Base-by-base conservation (phyloP, 2,329 filamentous ascomycete species). In the Dactylella cylindrospora region DNA sequence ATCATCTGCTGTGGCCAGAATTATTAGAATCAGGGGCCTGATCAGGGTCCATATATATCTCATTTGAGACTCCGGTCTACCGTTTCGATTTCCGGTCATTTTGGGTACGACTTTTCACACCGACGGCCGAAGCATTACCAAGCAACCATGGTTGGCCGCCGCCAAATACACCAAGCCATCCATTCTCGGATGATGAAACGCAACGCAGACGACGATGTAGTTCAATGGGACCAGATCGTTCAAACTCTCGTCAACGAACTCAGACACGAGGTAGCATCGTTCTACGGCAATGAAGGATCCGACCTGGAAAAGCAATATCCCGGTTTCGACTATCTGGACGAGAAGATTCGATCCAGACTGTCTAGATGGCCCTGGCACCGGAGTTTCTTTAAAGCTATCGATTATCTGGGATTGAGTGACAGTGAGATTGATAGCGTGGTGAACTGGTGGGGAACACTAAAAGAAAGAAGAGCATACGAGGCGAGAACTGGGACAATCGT, bases 261-360 rank as follows among this genome's bases (percentile, higher is more conserved):
- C 39, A 66, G 66, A 31, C 32, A 62, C 39, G 67, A 68, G 35
- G 66, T 68, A 12, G 59, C 57, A 20, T 66, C 66, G 10, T 68
- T 54, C 41, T 68, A 66, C 32, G 66, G 65, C 17, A 65, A 61
- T 29, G 65, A 67, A 36, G 67, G 66, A 32, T 51, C 55, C 22
- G 65, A 66, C 23, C 39, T 66, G 5, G 66, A 67, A 36, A 65
- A 62, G 22, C 20, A 55, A 17, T 67, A 68, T 32, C 66, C 67
- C 2, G 67, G 67, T 17, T 68, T 66, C 66, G 65, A 68, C 45
- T 68, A 68, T 29, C 65, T 60, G 17, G 59, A 64, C 22, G 46
- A 46, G 10, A 65, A 65, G 36, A 59, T 66, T 32, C 61, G 65
- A 25, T 49, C 62, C 43, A 57, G 67, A 17, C 39, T 68, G 10